Base-by-base conservation (phyloP, 352 stramenopile genomes). In the Globisporangium echinulatum region DNA sequence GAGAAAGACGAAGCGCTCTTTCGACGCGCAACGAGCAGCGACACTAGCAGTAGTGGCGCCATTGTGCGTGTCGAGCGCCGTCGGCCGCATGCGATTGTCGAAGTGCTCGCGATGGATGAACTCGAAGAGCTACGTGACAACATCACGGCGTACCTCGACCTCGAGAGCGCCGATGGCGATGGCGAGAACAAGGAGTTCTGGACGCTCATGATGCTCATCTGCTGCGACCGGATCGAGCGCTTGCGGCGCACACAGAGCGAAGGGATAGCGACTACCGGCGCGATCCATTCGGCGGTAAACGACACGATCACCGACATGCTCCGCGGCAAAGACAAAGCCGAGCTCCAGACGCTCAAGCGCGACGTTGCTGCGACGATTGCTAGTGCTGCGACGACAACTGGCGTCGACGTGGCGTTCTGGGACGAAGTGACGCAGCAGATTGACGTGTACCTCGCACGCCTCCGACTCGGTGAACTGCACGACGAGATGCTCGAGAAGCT, bases 391-490 rank as follows among this genome's bases (percentile, higher is more conserved):
- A 81, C 63, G 44, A 81, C 68, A 1, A 61, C 70, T 0, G 90
- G 87, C 2, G 80, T 97, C 14, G 94, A 98, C 75, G 83, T 88
- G 1, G 88, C 95, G 49, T 99, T 98, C 65, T 99, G 96, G 93
- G 82, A 96, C 59, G 83, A 89, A 58, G 95, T 98, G 2, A 61
- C 94, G 13, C 76, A 96, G 66, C 88, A 98, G 70, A 85, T 98
- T 51, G 64, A 88, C 46, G 94, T 98, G 25, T 92, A 97, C 68
- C 69, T 96, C 54, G 93, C 96, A 10, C 92, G 96, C 37, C 71
- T 79, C 37, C 75, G 85, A 33, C 76, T 98, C 1, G 87, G 79
- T 0, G 78, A 96, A 55, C 69, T 98, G 55, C 96, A 99, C 63
- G 83, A 95, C 56, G 86, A 89, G n/a, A 97, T 98, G 88, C 78